Base-by-base conservation (phyloP, 805 yeast species). In the Pichia phayaonensis region DNA sequence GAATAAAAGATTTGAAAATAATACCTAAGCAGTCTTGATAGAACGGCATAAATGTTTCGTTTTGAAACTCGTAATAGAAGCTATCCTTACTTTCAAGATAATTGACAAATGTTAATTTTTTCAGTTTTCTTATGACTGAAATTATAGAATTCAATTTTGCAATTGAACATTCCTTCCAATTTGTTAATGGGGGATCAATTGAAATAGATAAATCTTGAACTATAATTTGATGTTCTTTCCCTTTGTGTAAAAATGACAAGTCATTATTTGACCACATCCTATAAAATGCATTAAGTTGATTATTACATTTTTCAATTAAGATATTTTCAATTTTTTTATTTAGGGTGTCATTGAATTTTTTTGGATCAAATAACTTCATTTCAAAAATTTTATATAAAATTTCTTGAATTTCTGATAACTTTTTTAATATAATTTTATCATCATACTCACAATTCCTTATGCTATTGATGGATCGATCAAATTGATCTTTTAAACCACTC, bases 181-280 rank as follows among this genome's bases (percentile, higher is more conserved):
- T 21, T 34, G 68, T 72, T 0, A 80, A 54, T 0, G 72, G 59
- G 0, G 85, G 84, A 0, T 52, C 26, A 3, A 77, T 56, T 3
- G 51, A 47, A 27, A 81, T 64, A 0, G 62, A 51, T 31, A 68
- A 68, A 44, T 73, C 70, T 36, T 67, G 68, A 23, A 74, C 64
- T 0, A 62, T 38, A 4, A 80, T 60, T 2, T 58, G 60, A 55
- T 75, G 81, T 4, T 31, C 16, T 20, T 22, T 40, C 2, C 13
- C 0, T 2, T n/a, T 16, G 18, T 29, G 34, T 6, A 38, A 10
- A 34, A 44, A 44, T 21, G 22, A 24, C 1, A 22, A 15, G 1
- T 57, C 8, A 76, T 51, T 24, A 76, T 57, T 26, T 3, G 18
- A 13, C 55, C 57, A 53, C 29, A 45, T 40, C 2, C 21, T 18